Percentiles rank a stretch among this genome's conserved stretches.
These are phyloP conservation scores for Pyrenophora seminiperda DNA, from an alignment of 2,329 filamentous ascomycete genomes.

Conservation along the genomic window DNA sequence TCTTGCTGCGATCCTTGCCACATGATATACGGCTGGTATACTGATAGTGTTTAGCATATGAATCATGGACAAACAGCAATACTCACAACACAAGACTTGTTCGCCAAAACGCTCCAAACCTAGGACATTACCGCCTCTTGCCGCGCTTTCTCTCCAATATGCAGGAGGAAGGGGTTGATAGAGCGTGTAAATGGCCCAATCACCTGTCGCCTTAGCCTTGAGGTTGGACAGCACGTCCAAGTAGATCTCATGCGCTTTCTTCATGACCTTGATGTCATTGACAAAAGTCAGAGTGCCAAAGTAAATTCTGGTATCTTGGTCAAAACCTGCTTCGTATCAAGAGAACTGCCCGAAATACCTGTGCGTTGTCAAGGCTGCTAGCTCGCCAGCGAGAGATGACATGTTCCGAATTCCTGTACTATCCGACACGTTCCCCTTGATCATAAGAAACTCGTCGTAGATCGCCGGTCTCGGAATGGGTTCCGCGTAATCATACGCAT, in stretches of 20 bases:
- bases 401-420: constrained; percentile 32
- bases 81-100: constrained; percentile 27
- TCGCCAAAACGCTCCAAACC: constrained; percentile 39
- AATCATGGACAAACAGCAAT: too few relatives aligned
- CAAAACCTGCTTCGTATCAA: neutral
- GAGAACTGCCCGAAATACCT: constrained; percentile 4
- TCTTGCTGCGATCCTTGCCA: constrained; percentile 31
- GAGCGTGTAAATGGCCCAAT: constrained; percentile 42
- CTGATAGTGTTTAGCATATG: neutral
- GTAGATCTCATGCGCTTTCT: constrained; percentile 49
- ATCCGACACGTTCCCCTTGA: constrained; percentile 32
- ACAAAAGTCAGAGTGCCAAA: constrained; percentile 37
- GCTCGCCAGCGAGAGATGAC: constrained; percentile 29
- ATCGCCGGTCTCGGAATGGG: constrained; percentile 21
- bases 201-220: constrained; percentile 33
- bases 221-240: constrained; percentile 45
- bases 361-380: constrained; percentile 21
- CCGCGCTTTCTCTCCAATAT: constrained; percentile 40
- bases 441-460: constrained; percentile 31
- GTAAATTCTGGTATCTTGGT: constrained; percentile 18
- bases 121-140: constrained; percentile 51
- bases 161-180: constrained; percentile 51
- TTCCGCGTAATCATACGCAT: constrained; percentile 32
- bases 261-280: constrained; percentile 46
- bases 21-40: constrained; percentile 30